Evolutionary conservation across 2,329 filamentous ascomycete species (phyloP).

Genomic region (Neonectria hederae): DNA sequence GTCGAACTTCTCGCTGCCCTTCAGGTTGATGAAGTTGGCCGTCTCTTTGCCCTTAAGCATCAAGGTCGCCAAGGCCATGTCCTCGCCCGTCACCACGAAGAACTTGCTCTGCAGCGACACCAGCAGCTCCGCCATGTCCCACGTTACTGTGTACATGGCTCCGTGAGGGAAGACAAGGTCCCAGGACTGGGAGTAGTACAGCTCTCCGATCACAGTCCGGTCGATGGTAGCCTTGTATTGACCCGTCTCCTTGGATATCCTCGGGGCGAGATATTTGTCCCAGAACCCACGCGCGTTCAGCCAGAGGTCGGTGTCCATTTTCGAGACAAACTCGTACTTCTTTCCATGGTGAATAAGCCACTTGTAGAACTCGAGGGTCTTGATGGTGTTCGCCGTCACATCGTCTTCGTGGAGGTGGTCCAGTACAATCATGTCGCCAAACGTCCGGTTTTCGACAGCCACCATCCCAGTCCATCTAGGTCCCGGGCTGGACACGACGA

Average conservation of each 20-base stretch:
- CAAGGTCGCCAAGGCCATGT: slow-evolving; percentile 43
- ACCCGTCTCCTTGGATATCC: slow-evolving; percentile 31
- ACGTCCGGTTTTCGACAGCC: slow-evolving; percentile 45
- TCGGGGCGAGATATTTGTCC: slow-evolving; percentile 41
- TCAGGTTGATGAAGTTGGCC: slow-evolving; percentile 43
- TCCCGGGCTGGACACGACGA: slow-evolving; percentile 46
- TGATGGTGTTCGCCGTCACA: slow-evolving; percentile 46
- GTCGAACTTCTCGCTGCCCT: slow-evolving; percentile 45
- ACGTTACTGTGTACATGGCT: slow-evolving; percentile 47
- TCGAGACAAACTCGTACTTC: slow-evolving; percentile 45
- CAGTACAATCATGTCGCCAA: slow-evolving; percentile 48
- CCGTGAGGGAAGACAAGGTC: slow-evolving; percentile 45
- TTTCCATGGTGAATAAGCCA: slow-evolving; percentile 38
- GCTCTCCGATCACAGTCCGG: slow-evolving; percentile 43
- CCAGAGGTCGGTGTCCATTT: slow-evolving; percentile 47
- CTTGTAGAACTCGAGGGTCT: slow-evolving; percentile 47
- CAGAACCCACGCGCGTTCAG: slow-evolving; percentile 46
- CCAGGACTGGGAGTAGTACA: slow-evolving; percentile 39
- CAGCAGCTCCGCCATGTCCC: slow-evolving; percentile 46
- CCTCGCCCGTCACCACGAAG: slow-evolving; percentile 43
- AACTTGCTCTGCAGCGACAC: slow-evolving; percentile 38
- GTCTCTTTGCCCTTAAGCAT: slow-evolving; percentile 40
- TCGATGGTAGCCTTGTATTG: slow-evolving; percentile 25
- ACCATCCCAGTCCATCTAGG: slow-evolving; percentile 39
- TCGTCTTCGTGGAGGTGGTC: slow-evolving; percentile 45